Percentiles rank a stretch among this genome's conserved stretches.
Evolutionary conservation across 768 basidiomycete genomes (phyloP).

Genomic region (Lentinula aciculospora): DNA sequence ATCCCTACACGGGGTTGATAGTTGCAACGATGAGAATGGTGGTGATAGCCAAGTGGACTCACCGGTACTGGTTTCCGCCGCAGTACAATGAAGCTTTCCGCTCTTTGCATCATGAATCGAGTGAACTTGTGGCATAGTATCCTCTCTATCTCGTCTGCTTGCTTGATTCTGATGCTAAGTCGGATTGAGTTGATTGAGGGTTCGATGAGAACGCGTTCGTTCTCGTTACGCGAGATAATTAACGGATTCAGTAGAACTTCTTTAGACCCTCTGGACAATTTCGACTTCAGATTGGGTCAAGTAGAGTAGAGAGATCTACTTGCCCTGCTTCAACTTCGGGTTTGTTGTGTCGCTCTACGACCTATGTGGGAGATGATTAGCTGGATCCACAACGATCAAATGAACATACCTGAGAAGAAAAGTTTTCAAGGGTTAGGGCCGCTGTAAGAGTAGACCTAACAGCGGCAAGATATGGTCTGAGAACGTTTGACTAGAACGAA

Average conservation of each 20-base stretch:
- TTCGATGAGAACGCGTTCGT: conserved; percentile 95
- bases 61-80: conserved; percentile 91
- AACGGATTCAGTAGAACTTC: conserved; percentile 94
- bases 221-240: conserved; percentile 93
- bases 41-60: conserved; percentile 19
- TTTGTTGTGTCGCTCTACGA: conserved; percentile 96
- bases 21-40: background rate
- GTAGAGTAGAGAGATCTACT: conserved; percentile 14
- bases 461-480: conserved; percentile 93
- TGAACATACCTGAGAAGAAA: conserved; percentile 81
- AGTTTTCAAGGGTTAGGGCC: conserved; percentile 94
- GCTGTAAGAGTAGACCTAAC: conserved; percentile 97
- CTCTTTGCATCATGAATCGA: conserved; percentile 97
- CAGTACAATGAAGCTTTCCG: conserved; percentile 95
- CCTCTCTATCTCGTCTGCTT: conserved; percentile 97
- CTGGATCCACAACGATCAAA: conserved; percentile 9
- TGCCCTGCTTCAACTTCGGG: conserved; percentile 92
- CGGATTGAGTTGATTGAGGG: conserved; percentile 96
- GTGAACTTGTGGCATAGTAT: conserved; percentile 98
- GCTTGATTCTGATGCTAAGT: conserved; percentile 97
- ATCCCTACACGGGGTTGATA: conserved; percentile 73
- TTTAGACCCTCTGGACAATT: conserved; percentile 65
- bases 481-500: conserved; percentile 75
- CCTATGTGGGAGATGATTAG: conserved; percentile 38
- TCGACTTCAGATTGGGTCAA: background rate